Conservation (phyloP, 345 rosid species). For the Citrus australasica region DNA sequence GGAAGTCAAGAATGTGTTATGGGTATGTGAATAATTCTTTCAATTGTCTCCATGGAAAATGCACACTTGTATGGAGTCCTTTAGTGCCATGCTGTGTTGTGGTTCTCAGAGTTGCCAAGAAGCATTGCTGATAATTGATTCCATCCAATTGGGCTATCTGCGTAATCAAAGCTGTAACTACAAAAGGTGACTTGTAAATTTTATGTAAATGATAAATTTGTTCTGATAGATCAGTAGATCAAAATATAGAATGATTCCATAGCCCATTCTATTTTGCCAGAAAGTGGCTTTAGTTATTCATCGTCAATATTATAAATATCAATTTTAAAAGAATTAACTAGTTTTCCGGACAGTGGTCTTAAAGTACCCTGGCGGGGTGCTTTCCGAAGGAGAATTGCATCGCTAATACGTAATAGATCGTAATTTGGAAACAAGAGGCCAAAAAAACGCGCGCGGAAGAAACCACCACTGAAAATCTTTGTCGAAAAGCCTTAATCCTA, state of each 20-base stretch:
- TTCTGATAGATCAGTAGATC: background rate
- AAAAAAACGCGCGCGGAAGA: background rate
- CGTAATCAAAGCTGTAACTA: slow-evolving; percentile 9
- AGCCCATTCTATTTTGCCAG: background rate
- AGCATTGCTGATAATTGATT: background rate
- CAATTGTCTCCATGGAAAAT: background rate
- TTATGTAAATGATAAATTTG: slow-evolving; percentile 22
- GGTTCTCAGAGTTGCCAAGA: slow-evolving; percentile 1
- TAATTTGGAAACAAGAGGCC: background rate
- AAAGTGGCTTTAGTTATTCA: background rate
- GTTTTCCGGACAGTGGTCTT: background rate
- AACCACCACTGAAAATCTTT: background rate
- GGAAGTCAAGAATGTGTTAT: background rate
- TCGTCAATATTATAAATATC: background rate
- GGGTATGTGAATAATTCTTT: background rate
- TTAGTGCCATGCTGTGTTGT: background rate
- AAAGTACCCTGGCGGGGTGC: background rate
- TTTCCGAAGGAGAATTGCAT: background rate
- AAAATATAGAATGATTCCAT: background rate
- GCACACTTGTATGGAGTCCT: background rate
- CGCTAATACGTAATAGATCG: too few species aligned
- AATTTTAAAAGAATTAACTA: background rate
- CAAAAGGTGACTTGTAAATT: slow-evolving; percentile 21
- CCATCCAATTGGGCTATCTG: slow-evolving; percentile 11
- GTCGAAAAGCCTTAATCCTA: background rate